Conservation (phyloP, 1,284 basidiomycete genomes). For the Sparassis latifolia region DNA sequence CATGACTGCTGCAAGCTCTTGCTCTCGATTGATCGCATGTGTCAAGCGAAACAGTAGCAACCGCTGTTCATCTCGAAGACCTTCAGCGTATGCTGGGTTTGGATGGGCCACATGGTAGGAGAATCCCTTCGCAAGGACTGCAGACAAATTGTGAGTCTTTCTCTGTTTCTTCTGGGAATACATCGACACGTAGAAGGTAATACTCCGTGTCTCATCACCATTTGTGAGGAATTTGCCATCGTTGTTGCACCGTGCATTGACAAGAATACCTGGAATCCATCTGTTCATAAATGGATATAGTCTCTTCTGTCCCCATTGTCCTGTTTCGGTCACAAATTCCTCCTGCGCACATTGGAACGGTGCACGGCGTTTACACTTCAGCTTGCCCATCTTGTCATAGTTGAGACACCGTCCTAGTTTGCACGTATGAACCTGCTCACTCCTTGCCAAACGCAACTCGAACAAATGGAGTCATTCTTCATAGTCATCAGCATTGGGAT, state of each 20-base stretch:
- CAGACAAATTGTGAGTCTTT: constrained; percentile 18
- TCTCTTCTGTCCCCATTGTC: constrained; percentile 16
- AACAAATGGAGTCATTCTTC: background rate
- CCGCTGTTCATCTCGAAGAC: constrained; percentile 12
- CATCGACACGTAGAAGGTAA: constrained; percentile 19
- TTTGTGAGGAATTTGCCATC: constrained; percentile 28
- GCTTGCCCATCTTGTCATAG: constrained; percentile 10
- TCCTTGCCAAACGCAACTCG: constrained; percentile 13
- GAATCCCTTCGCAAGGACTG: constrained; percentile 21
- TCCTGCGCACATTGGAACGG: constrained; percentile 22
- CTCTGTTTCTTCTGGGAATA: constrained; percentile 20
- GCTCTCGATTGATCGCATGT: constrained; percentile 26
- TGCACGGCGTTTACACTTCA: constrained; percentile 27
- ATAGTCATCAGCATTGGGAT: constrained; percentile 10
- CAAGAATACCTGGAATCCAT: constrained; percentile 21
- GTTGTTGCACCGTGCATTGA: constrained; percentile 23
- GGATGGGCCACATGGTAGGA: constrained; percentile 17
- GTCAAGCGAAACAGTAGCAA: constrained; percentile 19
- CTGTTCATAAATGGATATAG: constrained; percentile 19
- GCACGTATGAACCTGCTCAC: constrained; percentile 27
- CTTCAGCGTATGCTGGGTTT: background rate
- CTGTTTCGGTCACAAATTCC: constrained; percentile 15
- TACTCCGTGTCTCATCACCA: constrained; percentile 18
- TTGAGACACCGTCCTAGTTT: constrained; percentile 16
- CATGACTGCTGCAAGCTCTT: constrained; percentile 29